A percentile compares a stretch with the other conserved stretches of the same genome.
Conservation (phyloP, 371 early-diverging fungal species). For the Mortierella sp. region DNA sequence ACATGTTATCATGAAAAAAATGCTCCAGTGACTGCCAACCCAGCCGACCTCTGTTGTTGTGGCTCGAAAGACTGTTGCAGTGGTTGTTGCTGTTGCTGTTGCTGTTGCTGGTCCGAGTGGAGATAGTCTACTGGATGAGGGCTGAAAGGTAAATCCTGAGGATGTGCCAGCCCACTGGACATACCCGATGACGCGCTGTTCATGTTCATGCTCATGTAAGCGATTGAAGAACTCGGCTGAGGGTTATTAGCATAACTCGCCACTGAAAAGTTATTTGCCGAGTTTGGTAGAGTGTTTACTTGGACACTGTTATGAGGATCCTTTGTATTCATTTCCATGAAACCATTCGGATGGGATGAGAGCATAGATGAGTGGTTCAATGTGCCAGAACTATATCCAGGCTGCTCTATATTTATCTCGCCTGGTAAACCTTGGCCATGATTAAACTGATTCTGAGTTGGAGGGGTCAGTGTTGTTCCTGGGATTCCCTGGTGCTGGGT, state of each 20-base stretch:
- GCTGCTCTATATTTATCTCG: not conserved
- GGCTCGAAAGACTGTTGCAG: not conserved
- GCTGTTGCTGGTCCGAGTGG: conserved; percentile 2
- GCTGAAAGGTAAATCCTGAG: not conserved
- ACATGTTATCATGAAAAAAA: not conserved
- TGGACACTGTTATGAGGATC: not conserved
- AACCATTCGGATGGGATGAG: not conserved
- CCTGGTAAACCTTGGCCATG: not conserved
- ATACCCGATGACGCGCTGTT: not conserved
- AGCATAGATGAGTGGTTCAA: not conserved
- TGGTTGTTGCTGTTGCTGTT: conserved; percentile 2
- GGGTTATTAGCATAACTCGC: conserved; percentile 1
- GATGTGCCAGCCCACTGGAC: not conserved
- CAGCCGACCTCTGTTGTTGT: not conserved
- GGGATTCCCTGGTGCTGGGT: conserved; percentile 5
- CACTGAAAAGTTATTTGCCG: conserved; percentile 2
- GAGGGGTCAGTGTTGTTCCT: not conserved
- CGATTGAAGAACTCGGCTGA: not conserved
- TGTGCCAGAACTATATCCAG: not conserved
- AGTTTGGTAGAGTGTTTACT: conserved; percentile 1
- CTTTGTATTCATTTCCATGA: not conserved
- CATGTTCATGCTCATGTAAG: not conserved
- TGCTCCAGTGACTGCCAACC: not conserved
- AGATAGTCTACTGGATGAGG: not conserved
- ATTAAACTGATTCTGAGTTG: not conserved